Percentiles rank a stretch among this genome's conserved stretches.
These are phyloP conservation scores for Quillaja saponaria DNA, from an alignment of 306 rosid genomes.

Conservation along the genomic window DNA sequence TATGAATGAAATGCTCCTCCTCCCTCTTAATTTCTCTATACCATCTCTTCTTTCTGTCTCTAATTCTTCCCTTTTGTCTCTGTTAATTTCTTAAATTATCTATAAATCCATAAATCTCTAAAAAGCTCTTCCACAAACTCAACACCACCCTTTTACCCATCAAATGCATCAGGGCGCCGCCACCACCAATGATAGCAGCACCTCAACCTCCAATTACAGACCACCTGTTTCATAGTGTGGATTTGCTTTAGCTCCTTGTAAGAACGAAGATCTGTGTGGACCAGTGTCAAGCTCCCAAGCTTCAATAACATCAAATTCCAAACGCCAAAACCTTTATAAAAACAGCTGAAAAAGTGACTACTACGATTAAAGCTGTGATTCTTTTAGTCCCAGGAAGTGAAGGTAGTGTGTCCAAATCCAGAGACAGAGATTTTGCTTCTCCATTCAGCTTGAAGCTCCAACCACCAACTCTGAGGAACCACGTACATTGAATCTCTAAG, in stretches of 20 bases:
- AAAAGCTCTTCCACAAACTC: conserved; percentile 7
- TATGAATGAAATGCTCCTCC: too few species aligned
- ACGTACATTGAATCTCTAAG: conserved; percentile 53
- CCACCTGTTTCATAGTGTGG: conserved; percentile 48
- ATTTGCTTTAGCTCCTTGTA: conserved; percentile 57
- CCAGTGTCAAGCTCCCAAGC: conserved; percentile 63
- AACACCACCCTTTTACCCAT: conserved; percentile 5
- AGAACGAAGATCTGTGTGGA: conserved; percentile 63
- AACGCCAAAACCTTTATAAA: conserved; percentile 16
- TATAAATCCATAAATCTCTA: conserved; percentile 32
- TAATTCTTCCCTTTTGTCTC: too few species aligned
- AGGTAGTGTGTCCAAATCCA: conserved; percentile 42
- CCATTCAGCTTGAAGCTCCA: conserved; percentile 64
- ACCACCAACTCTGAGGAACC: conserved; percentile 61
- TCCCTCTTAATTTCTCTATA: too few species aligned
- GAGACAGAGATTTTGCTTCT: conserved; percentile 41
- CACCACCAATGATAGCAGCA: conserved; percentile 32
- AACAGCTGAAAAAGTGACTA: conserved; percentile 32
- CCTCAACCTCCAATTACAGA: conserved; percentile 56
- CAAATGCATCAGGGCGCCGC: conserved; percentile 28
- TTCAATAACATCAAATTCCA: conserved; percentile 44
- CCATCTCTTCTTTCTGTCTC: too few species aligned
- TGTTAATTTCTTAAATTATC: too few species aligned
- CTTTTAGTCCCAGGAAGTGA: conserved; percentile 32
- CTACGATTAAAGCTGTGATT: conserved; percentile 22